Percentiles rank a stretch among this genome's conserved stretches.
Conservation (phyloP, 768 basidiomycete genomes). For the Kwoniella newhampshirensis region DNA sequence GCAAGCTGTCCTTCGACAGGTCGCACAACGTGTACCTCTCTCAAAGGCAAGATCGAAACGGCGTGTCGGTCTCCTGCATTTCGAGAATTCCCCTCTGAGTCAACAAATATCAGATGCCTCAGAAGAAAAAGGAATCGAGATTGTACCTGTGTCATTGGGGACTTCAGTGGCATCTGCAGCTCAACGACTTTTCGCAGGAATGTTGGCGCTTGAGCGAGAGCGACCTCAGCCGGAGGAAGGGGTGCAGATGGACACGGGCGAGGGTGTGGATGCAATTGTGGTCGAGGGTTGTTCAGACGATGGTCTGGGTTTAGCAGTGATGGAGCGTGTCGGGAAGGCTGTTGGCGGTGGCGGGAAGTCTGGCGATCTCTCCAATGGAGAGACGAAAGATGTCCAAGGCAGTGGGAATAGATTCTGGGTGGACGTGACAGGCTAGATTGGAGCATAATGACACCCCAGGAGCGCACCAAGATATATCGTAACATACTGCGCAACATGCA, state of each 20-base stretch:
- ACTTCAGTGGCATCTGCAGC: constrained; percentile 63
- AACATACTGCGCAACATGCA: too few relatives aligned
- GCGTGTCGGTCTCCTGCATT: constrained; percentile 39
- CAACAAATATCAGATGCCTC: constrained; percentile 5
- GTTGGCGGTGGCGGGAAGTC: constrained; percentile 61
- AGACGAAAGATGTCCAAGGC: constrained; percentile 3
- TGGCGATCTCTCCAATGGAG: constrained; percentile 28
- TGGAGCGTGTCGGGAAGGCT: constrained; percentile 91
- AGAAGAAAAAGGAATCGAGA: constrained; percentile 3
- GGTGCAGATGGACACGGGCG: background rate
- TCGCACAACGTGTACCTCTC: background rate
- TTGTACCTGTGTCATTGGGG: constrained; percentile 46
- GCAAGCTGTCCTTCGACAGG: constrained; percentile 14
- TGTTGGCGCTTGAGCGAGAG: constrained; percentile 69
- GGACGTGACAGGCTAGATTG: constrained; percentile 14
- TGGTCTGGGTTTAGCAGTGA: constrained; percentile 83
- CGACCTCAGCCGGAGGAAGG: background rate
- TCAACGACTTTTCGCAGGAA: constrained; percentile 78
- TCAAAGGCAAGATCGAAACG: constrained; percentile 4
- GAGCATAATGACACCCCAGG: too few relatives aligned
- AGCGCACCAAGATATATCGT: too few relatives aligned
- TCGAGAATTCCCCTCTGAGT: constrained; percentile 35
- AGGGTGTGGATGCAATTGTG: constrained; percentile 74
- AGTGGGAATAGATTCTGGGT: constrained; percentile 44
- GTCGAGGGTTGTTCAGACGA: constrained; percentile 80